phyloP scores from a whole-genome alignment of 371 early-diverging fungal species.

The Mucor lusitanicus region DNA sequence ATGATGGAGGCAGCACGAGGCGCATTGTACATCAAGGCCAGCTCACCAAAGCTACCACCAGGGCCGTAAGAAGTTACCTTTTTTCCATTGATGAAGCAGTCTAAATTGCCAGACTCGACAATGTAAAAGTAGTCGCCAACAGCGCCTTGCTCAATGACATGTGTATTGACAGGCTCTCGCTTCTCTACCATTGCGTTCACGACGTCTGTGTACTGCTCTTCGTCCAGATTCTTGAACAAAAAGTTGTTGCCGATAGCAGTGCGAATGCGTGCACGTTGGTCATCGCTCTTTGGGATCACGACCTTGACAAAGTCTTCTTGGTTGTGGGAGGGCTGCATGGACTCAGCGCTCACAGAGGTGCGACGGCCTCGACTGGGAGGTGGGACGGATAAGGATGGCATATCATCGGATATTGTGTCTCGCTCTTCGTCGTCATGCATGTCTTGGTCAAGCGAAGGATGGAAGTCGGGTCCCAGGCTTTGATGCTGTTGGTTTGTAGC shows the following conservation, averaged over 20 bases:
- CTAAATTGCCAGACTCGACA: slow-evolving; percentile 94
- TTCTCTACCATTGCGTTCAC: slow-evolving; percentile 97
- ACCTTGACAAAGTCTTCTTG: slow-evolving; percentile 72
- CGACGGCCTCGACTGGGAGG: slow-evolving; percentile 73
- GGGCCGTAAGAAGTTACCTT: slow-evolving; percentile 69
- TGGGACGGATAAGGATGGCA: slow-evolving; percentile 11
- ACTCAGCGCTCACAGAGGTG: slow-evolving; percentile 95
- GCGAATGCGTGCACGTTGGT: slow-evolving; percentile 82
- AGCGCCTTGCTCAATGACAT: slow-evolving; percentile 94
- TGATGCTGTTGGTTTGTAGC: not conserved
- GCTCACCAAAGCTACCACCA: slow-evolving; percentile 85
- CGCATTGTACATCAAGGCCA: slow-evolving; percentile 91
- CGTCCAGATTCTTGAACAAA: slow-evolving; percentile 91
- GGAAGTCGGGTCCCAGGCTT: slow-evolving; percentile 8
- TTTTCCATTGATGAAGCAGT: slow-evolving; percentile 78
- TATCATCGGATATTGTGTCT: slow-evolving; percentile 20
- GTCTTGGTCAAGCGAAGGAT: slow-evolving; percentile 7
- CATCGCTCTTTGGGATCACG: slow-evolving; percentile 84
- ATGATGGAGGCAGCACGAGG: slow-evolving; percentile 87
- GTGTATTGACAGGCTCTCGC: slow-evolving; percentile 65
- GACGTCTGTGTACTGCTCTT: slow-evolving; percentile 92
- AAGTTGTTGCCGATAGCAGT: slow-evolving; percentile 85
- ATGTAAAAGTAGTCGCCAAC: slow-evolving; percentile 98
- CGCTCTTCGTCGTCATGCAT: slow-evolving; percentile 35
- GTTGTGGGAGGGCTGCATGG: slow-evolving; percentile 87